Percentiles rank a stretch among this genome's conserved stretches.
Conservation (phyloP, 768 basidiomycete species). For the Panaeolus papilionaceus region DNA sequence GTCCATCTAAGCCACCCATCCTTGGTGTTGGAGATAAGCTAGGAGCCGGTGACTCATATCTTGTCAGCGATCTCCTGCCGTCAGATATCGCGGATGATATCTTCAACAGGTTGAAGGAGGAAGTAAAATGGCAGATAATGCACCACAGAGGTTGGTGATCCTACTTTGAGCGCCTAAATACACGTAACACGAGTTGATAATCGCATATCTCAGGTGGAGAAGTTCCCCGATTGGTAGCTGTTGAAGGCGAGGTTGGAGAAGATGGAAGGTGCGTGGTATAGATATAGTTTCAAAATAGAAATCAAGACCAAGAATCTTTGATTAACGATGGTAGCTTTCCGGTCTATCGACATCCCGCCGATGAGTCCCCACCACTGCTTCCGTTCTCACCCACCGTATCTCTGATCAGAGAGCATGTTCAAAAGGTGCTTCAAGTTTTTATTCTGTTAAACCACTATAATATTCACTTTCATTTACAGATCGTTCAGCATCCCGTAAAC, state of each 20-base stretch:
- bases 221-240: constrained; percentile 43
- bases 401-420: constrained; percentile 66
- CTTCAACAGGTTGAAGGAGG: constrained; percentile 62
- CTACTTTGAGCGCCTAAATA: neutral
- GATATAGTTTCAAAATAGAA: neutral
- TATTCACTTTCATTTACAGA: constrained; percentile 25
- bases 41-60: constrained; percentile 72
- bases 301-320: neutral
- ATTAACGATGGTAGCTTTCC: constrained; percentile 56
- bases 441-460: neutral
- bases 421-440: constrained; percentile 42
- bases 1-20: constrained; percentile 18
- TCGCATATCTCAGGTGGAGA: constrained; percentile 63
- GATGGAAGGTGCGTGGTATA: constrained; percentile 43
- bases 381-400: constrained; percentile 75
- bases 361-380: constrained; percentile 71
- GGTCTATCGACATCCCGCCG: constrained; percentile 83
- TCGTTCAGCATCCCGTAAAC: constrained; percentile 69
- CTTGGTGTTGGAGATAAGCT: constrained; percentile 40
- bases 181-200: neutral
- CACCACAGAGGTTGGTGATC: constrained; percentile 67
- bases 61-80: constrained; percentile 66
- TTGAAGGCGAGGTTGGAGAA: constrained; percentile 40
- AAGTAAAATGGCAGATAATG: constrained; percentile 80
- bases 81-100: constrained; percentile 57